Evolutionary conservation across 2,329 filamentous ascomycete species (phyloP), one percentile per base, ranked within the genome.

Genomic region (Parasarocladium wereldwijsianum): DNA sequence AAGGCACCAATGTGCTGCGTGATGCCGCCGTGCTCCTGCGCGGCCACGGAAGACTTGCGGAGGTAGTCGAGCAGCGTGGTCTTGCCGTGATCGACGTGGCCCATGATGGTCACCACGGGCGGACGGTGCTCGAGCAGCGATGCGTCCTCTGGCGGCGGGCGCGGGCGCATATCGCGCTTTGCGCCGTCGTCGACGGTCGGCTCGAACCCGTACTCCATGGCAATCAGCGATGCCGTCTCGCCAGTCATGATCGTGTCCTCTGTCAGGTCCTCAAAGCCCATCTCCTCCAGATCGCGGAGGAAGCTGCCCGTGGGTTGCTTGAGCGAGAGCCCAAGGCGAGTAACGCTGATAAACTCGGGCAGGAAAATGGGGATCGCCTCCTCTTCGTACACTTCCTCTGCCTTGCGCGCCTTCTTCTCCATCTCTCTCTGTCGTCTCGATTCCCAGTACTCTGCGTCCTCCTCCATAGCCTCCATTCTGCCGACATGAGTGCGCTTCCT

Each of bases 1-100:
- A 98, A 98, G 11, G 90, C 90, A 52, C 90, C 92, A 40, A 98
- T 98, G 47, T 98, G 90, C 51, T 98, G 90, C 0, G 90, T 98
- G 47, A 98, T 98, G 20, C 90, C 90, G 38, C 90, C 90, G 47
- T 94, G 86, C 50, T 98, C 90, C 32, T 79, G 74, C 5, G 84
- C 84, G 24, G 78, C 92, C 24, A 98, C 74, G 6, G 85, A 94
- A 2, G 86, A 90, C 43, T 93, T 92, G 21, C 90, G 80, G 25
- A 98, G 62, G 57, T 77, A 96, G 49, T 98, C 90, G 8, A 98
- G 64, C 24, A 98, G 75, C 0, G 92, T 98, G 1, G 90, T 98
- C 60, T 98, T 98, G 32, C 90, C 90, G 51, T 98, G 90, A 49
- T 98, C 92, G 43, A 98, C 90, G 40, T 98, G 90, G 3, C 90